Base-by-base conservation (phyloP, 192 early-diverging fungal species). In the Coemansia sp. region DNA sequence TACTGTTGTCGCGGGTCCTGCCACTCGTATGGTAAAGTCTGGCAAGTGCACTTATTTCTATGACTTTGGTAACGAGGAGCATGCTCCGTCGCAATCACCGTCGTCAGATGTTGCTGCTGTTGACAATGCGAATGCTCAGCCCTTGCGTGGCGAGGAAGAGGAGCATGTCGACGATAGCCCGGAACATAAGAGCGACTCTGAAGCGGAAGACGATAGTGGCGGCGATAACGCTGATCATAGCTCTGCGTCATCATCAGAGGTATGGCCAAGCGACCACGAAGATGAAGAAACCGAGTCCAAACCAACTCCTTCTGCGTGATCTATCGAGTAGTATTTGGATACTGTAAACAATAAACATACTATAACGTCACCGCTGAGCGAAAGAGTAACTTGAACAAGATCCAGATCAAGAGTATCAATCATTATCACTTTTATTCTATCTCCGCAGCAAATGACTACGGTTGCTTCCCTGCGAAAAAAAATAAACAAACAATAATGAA, bases 41-140 rank as follows among this genome's bases (percentile, higher is more conserved):
- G 81, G 81, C 55, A 78, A 78, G 60, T 78, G 73, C 68, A 70
- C 66, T 6, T 78, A 77, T 27, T 68, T 68, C 7, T 65, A 47
- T n/a, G 70, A n/a, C 33, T 29, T 52, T 33, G 29, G 29, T 27
- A 60, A 1, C 29, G 41, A 59, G 15, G 49, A 40, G 11, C n/a
- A 49, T 15, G 29, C 5, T 20, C 6, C 27, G 18, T 33, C 42
- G 24, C 60, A 57, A 36, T 61, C 68, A 6, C 33, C 54, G 3
- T 55, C 27, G 24, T 29, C 54, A 0, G 54, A 27, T 60, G 31
- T 33, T 34, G 31, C 33, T 36, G 31, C 57, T 33, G 57, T 18
- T 22, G 41, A 20, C 12, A 31, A 49, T 22, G 41, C 22, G 20
- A 57, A 60, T 47, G 46, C 57, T 24, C 55, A 18, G 8, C 12